Percentiles rank a stretch among this genome's conserved stretches.
These are phyloP conservation scores for Hypoxylon sp. DNA, from an alignment of 2,329 filamentous ascomycete genomes.

Conservation along the genomic window DNA sequence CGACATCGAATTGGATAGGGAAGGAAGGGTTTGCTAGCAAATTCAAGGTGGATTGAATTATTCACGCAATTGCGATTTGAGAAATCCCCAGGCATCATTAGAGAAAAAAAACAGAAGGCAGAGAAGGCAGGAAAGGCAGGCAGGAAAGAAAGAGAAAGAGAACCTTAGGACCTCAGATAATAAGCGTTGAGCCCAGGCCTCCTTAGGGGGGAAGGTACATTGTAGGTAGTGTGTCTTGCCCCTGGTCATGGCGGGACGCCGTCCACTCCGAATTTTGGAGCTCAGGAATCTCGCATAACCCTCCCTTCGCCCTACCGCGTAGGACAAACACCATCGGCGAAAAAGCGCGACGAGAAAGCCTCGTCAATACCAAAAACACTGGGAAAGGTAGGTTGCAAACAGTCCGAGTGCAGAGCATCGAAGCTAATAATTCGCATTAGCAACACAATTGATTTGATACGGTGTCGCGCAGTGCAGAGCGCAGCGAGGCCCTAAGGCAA, in stretches of 20 bases:
- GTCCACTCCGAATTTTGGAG: slow-evolving; percentile 46
- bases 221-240: slow-evolving; percentile 25
- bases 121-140: not conserved
- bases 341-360: slow-evolving; percentile 41
- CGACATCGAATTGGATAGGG: not conserved
- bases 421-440: slow-evolving; percentile 44
- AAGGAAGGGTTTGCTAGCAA: not conserved
- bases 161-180: slow-evolving; percentile 5
- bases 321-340: slow-evolving; percentile 42
- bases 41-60: not conserved
- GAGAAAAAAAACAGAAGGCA: slow-evolving; percentile 4
- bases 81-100: not conserved
- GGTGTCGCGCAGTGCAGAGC: slow-evolving; percentile 45
- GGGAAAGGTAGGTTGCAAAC: slow-evolving; percentile 9
- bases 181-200: slow-evolving; percentile 23
- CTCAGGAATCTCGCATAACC: slow-evolving; percentile 44
- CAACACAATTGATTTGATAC: slow-evolving; percentile 42
- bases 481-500: slow-evolving; percentile 41
- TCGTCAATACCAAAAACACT: not conserved
- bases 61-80: not conserved
- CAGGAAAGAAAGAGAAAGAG: not conserved
- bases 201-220: slow-evolving; percentile 28
- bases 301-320: slow-evolving; percentile 45
- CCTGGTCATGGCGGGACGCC: slow-evolving; percentile 34
- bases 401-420: slow-evolving; percentile 7